Base-by-base conservation (phyloP, 2,329 filamentous ascomycete species). In the Arthrobotrys pseudoclavata region DNA sequence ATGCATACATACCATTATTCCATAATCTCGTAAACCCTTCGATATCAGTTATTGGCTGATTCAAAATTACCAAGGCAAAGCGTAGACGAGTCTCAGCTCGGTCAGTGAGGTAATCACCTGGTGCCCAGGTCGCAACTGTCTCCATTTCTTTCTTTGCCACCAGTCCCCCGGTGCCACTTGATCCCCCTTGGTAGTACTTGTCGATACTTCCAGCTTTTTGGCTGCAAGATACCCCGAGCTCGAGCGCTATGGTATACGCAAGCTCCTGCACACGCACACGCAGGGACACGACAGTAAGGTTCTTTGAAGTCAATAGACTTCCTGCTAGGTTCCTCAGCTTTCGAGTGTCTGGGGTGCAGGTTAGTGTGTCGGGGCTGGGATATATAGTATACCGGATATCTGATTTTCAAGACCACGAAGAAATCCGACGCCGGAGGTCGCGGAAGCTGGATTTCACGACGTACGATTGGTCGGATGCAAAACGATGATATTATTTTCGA, bases 31-130 rank as follows among this genome's bases (percentile, higher is more conserved):
- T 81, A 79, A 87, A 85, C 12, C 84, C 50, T 26, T 71, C 64
- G 29, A 76, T 42, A 68, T 83, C 83, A 60, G 86, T 84, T 72
- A 91, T 86, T 29, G 88, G 88, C 79, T 90, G 89, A 80, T 91
- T 90, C 18, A 91, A 84, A 50, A 91, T 84, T 52, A 91, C 81
- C 48, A 91, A 83, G 4, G 86, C 87, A 75, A 85, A 86, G 79
- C 82, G 34, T 26, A 42, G 72, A 29, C 71, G 71, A 34, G 72
- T 76, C 66, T 70, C 72, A 81, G 66, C 81, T 67, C 47, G 80
- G 76, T 47, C 80, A 79, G 45, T 81, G 61, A 57, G 80, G 79
- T 34, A 79, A 69, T n/a, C 81, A 79, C 60, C 82, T 81, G 77
- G 85, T 84, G 80, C 84, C 85, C 48, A 82, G 82, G 31, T 83